Evolutionary conservation across 176 grass and related monocot genomes (phyloP), one percentile per base, ranked within the genome.

Genomic region (Ampelocalamus luodianensis): DNA sequence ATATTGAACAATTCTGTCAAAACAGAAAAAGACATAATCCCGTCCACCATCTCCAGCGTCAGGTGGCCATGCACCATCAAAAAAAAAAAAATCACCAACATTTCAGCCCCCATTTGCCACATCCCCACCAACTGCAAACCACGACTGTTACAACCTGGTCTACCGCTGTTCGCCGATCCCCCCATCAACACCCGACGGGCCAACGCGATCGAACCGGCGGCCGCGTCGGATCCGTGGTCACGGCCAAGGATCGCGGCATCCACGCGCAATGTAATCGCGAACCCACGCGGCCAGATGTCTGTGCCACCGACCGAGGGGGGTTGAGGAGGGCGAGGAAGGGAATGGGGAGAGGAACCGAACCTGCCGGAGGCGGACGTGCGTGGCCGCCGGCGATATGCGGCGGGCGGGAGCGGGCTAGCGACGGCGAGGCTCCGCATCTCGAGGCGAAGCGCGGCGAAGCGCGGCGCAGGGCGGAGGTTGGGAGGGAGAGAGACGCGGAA

Each of bases 371-470:
- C 7, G 38, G 72, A 78, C 0, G 84, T 16, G 29, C 39, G 39
- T 8, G 38, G 55, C 45, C 79, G n/a, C 1, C 74, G 58, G 13
- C 27, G 56, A 17, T 73, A 37, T 10, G 83, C 37, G 56, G 79
- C 66, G 11, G 71, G 42, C 24, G 66, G 56, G 20, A 89, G 70
- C 18, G 71, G 64, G 70, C 54, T 92, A 10, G 84, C 43, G 72
- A 89, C 70, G 76, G 90, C 75, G 58, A 90, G 80, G 75, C 86
- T 51, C 90, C 66, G 65, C 92, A 94, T 94, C 79, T 94, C 54
- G 84, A 71, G 62, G 75, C 84, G 75, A 34, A 46, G 85, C 65
- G n/a, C n/a, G n/a, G n/a, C n/a, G n/a, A n/a, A n/a, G n/a, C n/a
- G n/a, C n/a, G n/a, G n/a, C n/a, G n/a, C n/a, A n/a, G n/a, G n/a